Base-by-base conservation (phyloP, 441 rosid species). In the Hura crepitans region DNA sequence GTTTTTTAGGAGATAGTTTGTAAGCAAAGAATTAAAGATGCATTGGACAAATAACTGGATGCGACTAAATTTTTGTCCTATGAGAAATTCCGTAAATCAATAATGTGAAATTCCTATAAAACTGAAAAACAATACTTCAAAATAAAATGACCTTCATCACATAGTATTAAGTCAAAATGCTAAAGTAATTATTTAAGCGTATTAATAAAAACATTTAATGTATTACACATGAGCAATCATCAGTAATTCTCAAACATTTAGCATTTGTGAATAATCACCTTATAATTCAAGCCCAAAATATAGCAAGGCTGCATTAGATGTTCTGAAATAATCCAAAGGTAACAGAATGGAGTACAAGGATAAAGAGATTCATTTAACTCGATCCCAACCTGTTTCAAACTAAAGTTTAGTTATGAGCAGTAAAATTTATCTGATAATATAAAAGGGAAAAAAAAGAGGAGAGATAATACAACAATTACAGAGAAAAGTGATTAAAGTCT, bases 371-470 rank as follows among this genome's bases (percentile, higher is more conserved):
- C 2, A 7, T 62, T 51, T 17, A 5, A 42, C n/a, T 27, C 55
- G 46, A 46, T 3, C 58, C 13, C 43, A 49, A n/a, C 69, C 69
- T 49, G 57, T 65, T 65, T 30, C 28, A 65, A 31, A 18, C 23
- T 18, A 22, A 30, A 17, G 42, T 22, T 49, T 20, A 49, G 42
- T 28, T 2, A 28, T 27, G 56, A 13, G 35, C 18, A 49, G 12
- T 35, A 20, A n/a, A n/a, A 65, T 30, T 47, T 30, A 30, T 10
- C 57, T 18, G 9, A 65, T 17, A 15, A 49, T 20, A 35, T 60
- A 18, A 18, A n/a, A n/a, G 0, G 15, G 46, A 35, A 10, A 8
- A 59, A 8, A 1, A 1, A 30, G 15, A 15, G 10, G 18, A 31
- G 23, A 51, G 3, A 51, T 39, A 60, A 46, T 14, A 64, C 54